These are phyloP conservation scores for Eutypa lata DNA, from an alignment of 2,329 filamentous ascomycete genomes.

Conservation along the genomic window DNA sequence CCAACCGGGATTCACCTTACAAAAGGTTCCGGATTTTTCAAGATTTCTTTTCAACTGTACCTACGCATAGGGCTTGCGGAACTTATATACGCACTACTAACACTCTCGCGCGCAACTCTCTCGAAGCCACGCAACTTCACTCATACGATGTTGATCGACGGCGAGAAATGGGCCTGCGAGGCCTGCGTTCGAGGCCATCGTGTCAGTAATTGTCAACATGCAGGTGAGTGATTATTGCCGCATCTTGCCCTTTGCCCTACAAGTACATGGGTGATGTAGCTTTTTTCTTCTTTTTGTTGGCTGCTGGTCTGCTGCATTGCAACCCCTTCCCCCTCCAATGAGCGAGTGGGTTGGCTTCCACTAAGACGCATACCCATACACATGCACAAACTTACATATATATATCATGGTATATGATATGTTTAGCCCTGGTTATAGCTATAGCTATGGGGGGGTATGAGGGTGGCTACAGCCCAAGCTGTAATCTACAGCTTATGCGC, in stretches of 20 bases:
- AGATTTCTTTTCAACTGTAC: neutral
- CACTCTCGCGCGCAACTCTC: neutral
- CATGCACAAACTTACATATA: neutral
- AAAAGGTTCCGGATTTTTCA: neutral
- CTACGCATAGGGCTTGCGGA: neutral
- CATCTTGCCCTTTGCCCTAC: conserved; percentile 6
- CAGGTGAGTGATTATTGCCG: conserved; percentile 62
- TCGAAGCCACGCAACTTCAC: neutral
- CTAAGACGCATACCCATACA: neutral
- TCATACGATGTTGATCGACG: conserved; percentile 74
- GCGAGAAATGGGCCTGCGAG: conserved; percentile 97
- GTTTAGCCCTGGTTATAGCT: conserved; percentile 4
- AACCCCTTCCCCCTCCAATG: neutral
- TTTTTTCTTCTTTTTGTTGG: conserved; percentile 7
- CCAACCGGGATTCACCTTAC: neutral
- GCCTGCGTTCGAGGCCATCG: conserved; percentile 97
- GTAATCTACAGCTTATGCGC: too few relatives aligned
- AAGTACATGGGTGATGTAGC: neutral
- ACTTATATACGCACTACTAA: neutral
- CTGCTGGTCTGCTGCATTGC: neutral
- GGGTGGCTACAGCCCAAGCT: too few relatives aligned
- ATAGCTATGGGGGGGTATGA: neutral
- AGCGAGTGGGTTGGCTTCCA: neutral
- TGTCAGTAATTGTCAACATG: conserved; percentile 97
- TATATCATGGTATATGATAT: neutral